A percentile compares a stretch with the other conserved stretches of the same genome.
phyloP scores from a whole-genome alignment of 441 rosid genomes.

The Theobroma grandiflorum region DNA sequence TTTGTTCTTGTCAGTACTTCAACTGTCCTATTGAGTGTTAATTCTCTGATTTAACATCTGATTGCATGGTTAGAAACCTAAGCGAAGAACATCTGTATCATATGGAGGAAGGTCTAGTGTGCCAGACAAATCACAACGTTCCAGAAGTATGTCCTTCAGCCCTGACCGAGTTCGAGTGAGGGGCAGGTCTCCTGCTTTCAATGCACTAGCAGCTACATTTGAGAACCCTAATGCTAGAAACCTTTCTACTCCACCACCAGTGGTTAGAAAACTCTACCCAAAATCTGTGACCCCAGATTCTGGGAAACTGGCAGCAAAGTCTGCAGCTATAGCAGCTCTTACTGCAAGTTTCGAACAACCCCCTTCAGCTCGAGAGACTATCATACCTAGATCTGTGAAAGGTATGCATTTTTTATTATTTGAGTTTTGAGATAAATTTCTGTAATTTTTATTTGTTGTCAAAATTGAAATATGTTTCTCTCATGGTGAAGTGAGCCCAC shows the following conservation, averaged over 20 bases:
- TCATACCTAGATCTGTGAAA: conserved; percentile 74
- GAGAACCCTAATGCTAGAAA: conserved; percentile 84
- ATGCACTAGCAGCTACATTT: conserved; percentile 92
- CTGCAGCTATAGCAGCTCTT: conserved; percentile 83
- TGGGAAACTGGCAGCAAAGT: conserved; percentile 57
- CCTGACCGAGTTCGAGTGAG: conserved; percentile 95
- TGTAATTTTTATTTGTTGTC: conserved; percentile 10
- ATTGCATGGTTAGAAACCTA: conserved; percentile 78
- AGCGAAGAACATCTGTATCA: conserved; percentile 79
- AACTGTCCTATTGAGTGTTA: background rate
- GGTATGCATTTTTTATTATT: conserved; percentile 46
- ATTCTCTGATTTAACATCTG: conserved; percentile 30
- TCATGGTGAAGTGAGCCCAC: conserved; percentile 58
- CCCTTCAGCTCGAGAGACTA: conserved; percentile 64
- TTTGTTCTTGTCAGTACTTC: background rate
- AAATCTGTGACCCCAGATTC: conserved; percentile 81
- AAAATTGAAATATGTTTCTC: conserved; percentile 26
- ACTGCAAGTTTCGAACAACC: conserved; percentile 71
- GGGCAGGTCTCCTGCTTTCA: conserved; percentile 99
- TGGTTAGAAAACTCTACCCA: conserved; percentile 86
- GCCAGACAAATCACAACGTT: conserved; percentile 92
- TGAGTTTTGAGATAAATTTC: conserved; percentile 2
- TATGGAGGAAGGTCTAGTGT: conserved; percentile 85
- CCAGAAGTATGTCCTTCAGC: conserved; percentile 96
- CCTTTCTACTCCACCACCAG: conserved; percentile 99